Percentiles rank a stretch among this genome's conserved stretches.
These are phyloP conservation scores for Crithidia mellificae DNA, from an alignment of 208 protist species.

Conservation along the genomic window DNA sequence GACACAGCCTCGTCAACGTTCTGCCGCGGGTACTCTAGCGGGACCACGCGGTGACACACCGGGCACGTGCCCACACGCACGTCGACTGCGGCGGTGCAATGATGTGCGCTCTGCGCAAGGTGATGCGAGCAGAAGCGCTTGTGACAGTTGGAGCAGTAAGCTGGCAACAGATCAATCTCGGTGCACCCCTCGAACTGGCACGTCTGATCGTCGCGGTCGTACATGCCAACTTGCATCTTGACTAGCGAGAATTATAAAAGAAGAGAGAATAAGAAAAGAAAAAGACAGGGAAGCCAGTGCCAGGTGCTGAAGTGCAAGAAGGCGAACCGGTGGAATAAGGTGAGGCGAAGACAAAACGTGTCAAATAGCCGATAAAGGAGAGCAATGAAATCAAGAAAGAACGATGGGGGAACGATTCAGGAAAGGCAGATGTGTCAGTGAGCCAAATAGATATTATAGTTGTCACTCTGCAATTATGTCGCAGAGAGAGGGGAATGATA, in stretches of 20 bases:
- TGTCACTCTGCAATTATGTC: too few relatives aligned
- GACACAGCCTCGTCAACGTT: slow-evolving; percentile 68
- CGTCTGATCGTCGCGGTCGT: slow-evolving; percentile 69
- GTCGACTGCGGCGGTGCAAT: slow-evolving; percentile 50
- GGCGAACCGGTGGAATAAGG: too few relatives aligned
- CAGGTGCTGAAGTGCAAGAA: too few relatives aligned
- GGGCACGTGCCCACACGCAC: slow-evolving; percentile 48
- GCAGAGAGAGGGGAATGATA: too few relatives aligned
- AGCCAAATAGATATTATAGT: too few relatives aligned
- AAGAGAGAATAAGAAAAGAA: background rate
- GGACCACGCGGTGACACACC: slow-evolving; percentile 54
- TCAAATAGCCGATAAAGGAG: background rate
- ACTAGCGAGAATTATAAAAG: background rate
- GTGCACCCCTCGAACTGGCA: slow-evolving; percentile 73
- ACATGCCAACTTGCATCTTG: slow-evolving; percentile 84
- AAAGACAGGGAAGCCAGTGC: background rate
- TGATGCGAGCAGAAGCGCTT: slow-evolving; percentile 82
- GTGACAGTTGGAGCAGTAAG: slow-evolving; percentile 69
- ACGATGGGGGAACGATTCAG: too few relatives aligned
- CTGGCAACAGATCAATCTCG: slow-evolving; percentile 71
- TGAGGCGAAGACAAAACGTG: too few relatives aligned
- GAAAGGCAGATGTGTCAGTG: too few relatives aligned
- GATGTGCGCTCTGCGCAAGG: slow-evolving; percentile 56
- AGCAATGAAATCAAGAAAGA: too few relatives aligned
- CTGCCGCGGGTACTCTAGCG: slow-evolving; percentile 58